Percentiles rank a stretch among this genome's conserved stretches.
These are phyloP conservation scores for Cubamyces sp. DNA, from an alignment of 768 basidiomycete species.

Conservation along the genomic window DNA sequence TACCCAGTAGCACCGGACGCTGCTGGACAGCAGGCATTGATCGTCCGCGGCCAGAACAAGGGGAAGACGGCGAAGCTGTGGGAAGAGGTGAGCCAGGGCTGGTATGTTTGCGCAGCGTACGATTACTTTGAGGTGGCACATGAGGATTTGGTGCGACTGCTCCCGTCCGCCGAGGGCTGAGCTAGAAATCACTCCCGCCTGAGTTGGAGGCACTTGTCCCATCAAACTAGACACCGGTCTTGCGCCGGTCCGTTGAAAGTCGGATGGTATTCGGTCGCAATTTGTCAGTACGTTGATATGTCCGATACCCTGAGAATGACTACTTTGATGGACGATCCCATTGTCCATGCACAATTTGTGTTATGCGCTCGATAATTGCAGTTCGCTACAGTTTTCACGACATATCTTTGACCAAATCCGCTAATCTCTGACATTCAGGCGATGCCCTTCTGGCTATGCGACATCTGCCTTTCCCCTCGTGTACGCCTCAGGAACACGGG, in stretches of 20 bases:
- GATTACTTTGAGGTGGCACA: conserved; percentile 20
- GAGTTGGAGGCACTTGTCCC: background rate
- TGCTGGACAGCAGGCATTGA: conserved; percentile 13
- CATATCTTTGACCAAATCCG: no score
- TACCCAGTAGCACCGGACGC: conserved; percentile 17
- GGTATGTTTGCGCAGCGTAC: conserved; percentile 24
- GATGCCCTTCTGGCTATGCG: no score
- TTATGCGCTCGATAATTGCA: no score
- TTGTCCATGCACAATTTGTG: no score
- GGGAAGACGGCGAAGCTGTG: conserved; percentile 17
- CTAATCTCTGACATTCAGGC: no score
- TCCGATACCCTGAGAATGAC: background rate
- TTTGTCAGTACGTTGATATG: background rate
- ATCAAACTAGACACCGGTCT: background rate
- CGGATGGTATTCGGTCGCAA: background rate
- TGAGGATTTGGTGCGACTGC: conserved; percentile 1
- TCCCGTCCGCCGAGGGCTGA: background rate
- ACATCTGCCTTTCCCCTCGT: no score
- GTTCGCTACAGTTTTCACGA: no score
- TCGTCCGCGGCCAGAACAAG: conserved; percentile 17
- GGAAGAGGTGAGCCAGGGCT: conserved; percentile 24
- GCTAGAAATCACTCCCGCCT: background rate
- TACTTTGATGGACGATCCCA: no score
- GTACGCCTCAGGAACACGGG: no score
- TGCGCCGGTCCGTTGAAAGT: background rate